phyloP scores from a whole-genome alignment of 2,329 filamentous ascomycete genomes.

The Nemania sp. region DNA sequence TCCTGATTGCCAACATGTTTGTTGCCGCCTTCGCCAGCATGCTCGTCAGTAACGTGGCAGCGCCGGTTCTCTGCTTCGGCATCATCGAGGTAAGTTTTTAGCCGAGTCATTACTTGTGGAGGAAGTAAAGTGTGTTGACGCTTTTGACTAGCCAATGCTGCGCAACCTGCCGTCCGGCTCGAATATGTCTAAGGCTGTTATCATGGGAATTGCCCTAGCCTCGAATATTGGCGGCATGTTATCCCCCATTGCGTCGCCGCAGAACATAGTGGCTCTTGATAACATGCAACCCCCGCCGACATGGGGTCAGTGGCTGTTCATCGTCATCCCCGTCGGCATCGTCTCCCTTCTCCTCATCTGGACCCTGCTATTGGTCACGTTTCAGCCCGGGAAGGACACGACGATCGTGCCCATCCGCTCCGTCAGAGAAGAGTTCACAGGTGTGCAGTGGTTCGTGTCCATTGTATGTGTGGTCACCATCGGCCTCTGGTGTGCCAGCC shows the following conservation, averaged over 20 bases:
- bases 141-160: conserved; percentile 72
- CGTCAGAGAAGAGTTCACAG: conserved; percentile 84
- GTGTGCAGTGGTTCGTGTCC: conserved; percentile 91
- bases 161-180: conserved; percentile 90
- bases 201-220: conserved; percentile 91
- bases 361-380: conserved; percentile 80
- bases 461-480: conserved; percentile 84
- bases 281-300: conserved; percentile 92
- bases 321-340: conserved; percentile 89
- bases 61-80: conserved; percentile 94
- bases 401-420: conserved; percentile 90
- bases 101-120: not conserved
- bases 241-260: conserved; percentile 93
- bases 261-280: conserved; percentile 94
- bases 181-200: conserved; percentile 90
- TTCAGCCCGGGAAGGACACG: conserved; percentile 81
- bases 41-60: conserved; percentile 98
- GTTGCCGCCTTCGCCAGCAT: conserved; percentile 97
- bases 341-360: conserved; percentile 88
- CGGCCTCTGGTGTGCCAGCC: conserved; percentile 85
- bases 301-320: conserved; percentile 97
- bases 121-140: not conserved
- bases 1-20: conserved; percentile 97
- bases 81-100: conserved; percentile 77
- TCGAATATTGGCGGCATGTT: conserved; percentile 97